Conservation (phyloP, 768 basidiomycete genomes). For the Russula griseocarnosa region DNA sequence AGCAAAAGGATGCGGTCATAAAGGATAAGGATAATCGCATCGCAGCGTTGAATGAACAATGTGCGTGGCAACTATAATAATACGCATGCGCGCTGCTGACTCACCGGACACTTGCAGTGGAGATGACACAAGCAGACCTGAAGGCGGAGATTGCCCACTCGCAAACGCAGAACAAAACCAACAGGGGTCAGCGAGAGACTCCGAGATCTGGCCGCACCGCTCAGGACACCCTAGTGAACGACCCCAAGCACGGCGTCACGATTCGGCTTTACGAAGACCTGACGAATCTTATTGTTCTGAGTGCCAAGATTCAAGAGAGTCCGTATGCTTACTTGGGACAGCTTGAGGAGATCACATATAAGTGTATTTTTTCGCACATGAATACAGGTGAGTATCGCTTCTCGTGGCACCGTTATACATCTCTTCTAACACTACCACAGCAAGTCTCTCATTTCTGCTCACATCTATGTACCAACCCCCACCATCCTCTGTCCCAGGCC, state of each 20-base stretch:
- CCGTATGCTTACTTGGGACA: conserved; percentile 38
- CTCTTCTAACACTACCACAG: conserved; percentile 5
- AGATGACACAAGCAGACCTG: conserved; percentile 51
- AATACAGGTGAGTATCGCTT: conserved; percentile 7
- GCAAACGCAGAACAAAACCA: conserved; percentile 38
- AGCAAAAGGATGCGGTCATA: conserved; percentile 43
- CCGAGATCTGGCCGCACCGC: conserved; percentile 38
- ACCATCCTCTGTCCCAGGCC: conserved; percentile 33
- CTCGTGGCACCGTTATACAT: background rate
- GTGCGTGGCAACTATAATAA: conserved; percentile 38
- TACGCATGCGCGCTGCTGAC: conserved; percentile 3
- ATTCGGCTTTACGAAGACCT: conserved; percentile 82
- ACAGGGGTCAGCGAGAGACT: conserved; percentile 39
- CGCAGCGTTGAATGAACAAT: conserved; percentile 42
- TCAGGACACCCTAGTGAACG: conserved; percentile 39
- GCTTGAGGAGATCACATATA: conserved; percentile 57
- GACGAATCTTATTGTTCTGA: conserved; percentile 70
- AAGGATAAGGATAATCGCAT: conserved; percentile 47
- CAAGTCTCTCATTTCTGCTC: conserved; percentile 45
- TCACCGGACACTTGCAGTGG: conserved; percentile 38
- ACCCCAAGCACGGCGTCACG: conserved; percentile 56
- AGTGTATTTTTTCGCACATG: conserved; percentile 59
- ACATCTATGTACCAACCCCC: conserved; percentile 21
- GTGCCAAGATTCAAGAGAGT: conserved; percentile 48
- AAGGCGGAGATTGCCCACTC: conserved; percentile 60